Conservation (phyloP, 73 alveolate species). For the Paraurostyla sp. region DNA sequence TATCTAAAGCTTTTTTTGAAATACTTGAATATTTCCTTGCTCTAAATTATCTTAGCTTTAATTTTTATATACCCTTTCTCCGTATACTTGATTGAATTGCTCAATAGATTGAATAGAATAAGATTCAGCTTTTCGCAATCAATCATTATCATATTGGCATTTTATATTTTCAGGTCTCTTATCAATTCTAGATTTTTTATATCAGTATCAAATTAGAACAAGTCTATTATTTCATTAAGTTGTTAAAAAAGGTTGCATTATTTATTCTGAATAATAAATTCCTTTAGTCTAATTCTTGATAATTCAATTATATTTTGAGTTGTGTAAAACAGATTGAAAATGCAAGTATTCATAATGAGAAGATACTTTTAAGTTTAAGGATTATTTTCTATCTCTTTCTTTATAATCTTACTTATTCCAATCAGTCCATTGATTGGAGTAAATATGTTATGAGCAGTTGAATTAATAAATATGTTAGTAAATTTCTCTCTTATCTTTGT, state of each 20-base stretch:
- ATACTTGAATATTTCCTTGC: neutral
- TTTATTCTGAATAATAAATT: neutral
- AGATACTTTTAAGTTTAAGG: neutral
- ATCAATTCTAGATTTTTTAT: neutral
- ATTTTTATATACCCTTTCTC: neutral
- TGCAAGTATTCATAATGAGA: slow-evolving; percentile 14
- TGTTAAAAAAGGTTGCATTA: neutral
- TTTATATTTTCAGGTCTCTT: neutral
- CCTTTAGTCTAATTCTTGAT: neutral
- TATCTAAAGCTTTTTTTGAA: neutral
- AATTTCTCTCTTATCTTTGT: slow-evolving; percentile 12
- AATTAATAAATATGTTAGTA: slow-evolving; percentile 32
- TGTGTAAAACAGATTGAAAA: slow-evolving; percentile 11
- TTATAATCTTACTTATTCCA: neutral
- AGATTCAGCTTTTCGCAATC: neutral
- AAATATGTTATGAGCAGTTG: slow-evolving; percentile 43
- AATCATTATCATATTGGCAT: neutral
- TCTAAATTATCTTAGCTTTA: neutral
- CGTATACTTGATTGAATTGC: neutral
- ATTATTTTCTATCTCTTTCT: neutral
- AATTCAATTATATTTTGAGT: slow-evolving; percentile 16
- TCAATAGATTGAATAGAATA: neutral
- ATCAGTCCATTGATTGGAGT: slow-evolving; percentile 36
- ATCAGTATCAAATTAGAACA: neutral
- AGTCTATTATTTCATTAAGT: neutral